A percentile compares a stretch with the other conserved stretches of the same genome.
Conservation (phyloP, 331 rosid species). For the Rosa hybrid region DNA sequence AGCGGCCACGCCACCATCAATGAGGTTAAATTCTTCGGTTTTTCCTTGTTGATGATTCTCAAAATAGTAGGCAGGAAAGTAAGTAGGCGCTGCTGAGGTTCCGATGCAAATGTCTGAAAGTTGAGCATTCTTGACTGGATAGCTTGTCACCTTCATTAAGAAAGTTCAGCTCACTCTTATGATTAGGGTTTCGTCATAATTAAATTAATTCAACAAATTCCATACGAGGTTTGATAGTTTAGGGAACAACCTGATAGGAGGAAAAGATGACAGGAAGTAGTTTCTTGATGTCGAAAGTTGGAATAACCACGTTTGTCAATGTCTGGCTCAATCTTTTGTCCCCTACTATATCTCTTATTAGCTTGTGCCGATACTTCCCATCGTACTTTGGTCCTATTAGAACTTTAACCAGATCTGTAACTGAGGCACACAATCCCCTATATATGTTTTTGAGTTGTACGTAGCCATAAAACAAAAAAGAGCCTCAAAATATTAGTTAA, state of each 20-base stretch:
- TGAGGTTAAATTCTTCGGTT: constrained; percentile 39
- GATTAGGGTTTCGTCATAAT: neutral
- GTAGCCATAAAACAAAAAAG: neutral
- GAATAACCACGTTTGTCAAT: constrained; percentile 58
- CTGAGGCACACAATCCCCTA: constrained; percentile 36
- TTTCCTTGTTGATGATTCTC: constrained; percentile 23
- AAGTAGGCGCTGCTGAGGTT: constrained; percentile 66
- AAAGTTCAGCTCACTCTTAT: neutral
- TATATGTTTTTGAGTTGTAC: neutral
- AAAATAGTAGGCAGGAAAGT: constrained; percentile 47
- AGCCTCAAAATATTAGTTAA: no score
- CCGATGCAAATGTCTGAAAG: constrained; percentile 55
- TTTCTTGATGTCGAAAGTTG: constrained; percentile 54
- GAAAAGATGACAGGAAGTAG: constrained; percentile 67
- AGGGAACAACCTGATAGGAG: constrained; percentile 45
- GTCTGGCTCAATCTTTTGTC: constrained; percentile 53
- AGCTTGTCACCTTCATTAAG: constrained; percentile 21
- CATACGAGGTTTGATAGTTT: neutral
- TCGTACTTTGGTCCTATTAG: constrained; percentile 49
- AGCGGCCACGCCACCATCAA: constrained; percentile 58
- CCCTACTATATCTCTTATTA: constrained; percentile 25
- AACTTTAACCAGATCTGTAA: constrained; percentile 11
- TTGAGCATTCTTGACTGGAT: constrained; percentile 38
- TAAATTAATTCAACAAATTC: neutral
- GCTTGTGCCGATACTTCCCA: constrained; percentile 50